Conservation (phyloP, 495 filamentous ascomycete species). For the Hyaloscypha bicolor region DNA sequence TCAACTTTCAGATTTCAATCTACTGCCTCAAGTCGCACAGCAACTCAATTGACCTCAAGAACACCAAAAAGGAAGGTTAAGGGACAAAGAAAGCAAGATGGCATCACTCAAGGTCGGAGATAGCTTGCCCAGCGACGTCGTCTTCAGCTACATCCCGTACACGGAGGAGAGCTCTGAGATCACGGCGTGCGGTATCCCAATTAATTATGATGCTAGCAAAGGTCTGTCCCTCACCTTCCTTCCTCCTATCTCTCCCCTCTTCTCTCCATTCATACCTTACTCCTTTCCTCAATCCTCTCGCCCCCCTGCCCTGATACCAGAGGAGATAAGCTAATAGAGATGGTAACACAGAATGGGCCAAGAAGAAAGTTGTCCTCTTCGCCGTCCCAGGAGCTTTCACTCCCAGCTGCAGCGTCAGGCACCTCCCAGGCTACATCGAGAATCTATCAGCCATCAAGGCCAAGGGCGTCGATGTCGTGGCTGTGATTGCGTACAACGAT, state of each 20-base stretch:
- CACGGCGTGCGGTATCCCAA: constrained; percentile 76
- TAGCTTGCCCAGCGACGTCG: constrained; percentile 76
- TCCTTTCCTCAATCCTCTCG: neutral
- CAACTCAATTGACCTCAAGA: neutral
- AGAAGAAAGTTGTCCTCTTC: constrained; percentile 92
- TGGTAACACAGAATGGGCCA: constrained; percentile 61
- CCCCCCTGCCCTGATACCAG: neutral
- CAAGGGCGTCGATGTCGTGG: constrained; percentile 86
- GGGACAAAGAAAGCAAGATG: constrained; percentile 47
- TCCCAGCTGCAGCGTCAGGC: constrained; percentile 83
- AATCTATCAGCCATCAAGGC: constrained; percentile 70
- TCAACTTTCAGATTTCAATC: constrained; percentile 1
- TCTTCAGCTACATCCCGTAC: constrained; percentile 80
- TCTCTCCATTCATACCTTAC: neutral
- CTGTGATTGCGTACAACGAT: constrained; percentile 89
- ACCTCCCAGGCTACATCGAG: constrained; percentile 84
- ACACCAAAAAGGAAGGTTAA: neutral
- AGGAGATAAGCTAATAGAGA: neutral
- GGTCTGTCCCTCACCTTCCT: constrained; percentile 34
- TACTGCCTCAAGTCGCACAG: neutral
- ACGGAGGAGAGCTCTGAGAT: constrained; percentile 62
- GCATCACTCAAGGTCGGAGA: constrained; percentile 77
- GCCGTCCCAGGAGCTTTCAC: constrained; percentile 95
- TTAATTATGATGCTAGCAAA: constrained; percentile 80
- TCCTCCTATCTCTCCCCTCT: neutral